These are phyloP conservation scores for Lablab purpureus DNA, from an alignment of 306 rosid species.

Conservation along the genomic window DNA sequence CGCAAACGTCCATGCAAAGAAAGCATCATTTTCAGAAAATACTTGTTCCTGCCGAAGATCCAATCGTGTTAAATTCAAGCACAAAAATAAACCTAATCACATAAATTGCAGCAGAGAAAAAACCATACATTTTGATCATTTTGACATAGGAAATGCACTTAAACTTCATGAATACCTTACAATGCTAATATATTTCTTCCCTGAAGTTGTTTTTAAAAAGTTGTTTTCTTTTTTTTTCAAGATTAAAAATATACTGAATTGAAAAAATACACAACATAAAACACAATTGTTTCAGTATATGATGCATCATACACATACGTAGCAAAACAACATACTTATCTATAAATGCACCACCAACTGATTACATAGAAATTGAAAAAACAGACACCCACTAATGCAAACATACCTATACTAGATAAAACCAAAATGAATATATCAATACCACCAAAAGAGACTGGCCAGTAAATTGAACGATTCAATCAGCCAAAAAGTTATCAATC, in stretches of 20 bases:
- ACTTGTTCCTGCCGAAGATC: conserved; percentile 81
- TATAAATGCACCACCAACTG: conserved; percentile 5
- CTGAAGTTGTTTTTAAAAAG: neutral
- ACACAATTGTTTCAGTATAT: conserved; percentile 27
- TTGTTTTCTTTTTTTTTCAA: neutral
- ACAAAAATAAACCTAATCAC: conserved; percentile 19
- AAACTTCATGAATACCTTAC: conserved; percentile 18
- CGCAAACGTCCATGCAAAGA: conserved; percentile 97
- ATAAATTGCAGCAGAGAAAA: neutral
- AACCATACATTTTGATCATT: neutral
- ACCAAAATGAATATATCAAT: neutral
- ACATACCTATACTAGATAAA: conserved; percentile 35
- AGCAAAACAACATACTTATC: neutral
- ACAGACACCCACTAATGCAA: conserved; percentile 24
- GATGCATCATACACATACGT: conserved; percentile 12
- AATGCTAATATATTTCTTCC: conserved; percentile 11
- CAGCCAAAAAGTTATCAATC: neutral
- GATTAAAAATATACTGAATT: neutral
- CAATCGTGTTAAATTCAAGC: conserved; percentile 46
- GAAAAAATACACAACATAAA: neutral
- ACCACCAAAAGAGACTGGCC: neutral
- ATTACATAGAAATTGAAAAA: conserved; percentile 23
- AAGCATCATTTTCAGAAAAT: conserved; percentile 93
- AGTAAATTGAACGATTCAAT: neutral
- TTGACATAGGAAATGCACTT: conserved; percentile 7